Conservation (phyloP, 1,139 yeast species). For the Geotrichum fermentans region DNA sequence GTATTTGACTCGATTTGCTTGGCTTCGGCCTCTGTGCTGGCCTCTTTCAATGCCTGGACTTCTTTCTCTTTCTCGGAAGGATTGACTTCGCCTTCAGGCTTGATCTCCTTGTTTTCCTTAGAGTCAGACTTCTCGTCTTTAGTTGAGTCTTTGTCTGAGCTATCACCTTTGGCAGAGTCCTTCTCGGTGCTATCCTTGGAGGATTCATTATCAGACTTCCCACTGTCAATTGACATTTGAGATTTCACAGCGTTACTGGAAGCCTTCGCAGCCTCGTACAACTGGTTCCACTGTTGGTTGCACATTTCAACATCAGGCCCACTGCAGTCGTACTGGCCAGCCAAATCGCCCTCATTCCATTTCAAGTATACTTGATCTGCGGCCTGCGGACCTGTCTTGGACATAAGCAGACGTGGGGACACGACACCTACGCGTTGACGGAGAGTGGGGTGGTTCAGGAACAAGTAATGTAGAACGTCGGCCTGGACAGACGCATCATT, state of each 20-base stretch:
- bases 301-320: slow-evolving; percentile 2
- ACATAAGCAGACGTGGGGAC: not conserved
- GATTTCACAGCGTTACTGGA: not conserved
- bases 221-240: no score
- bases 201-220: not conserved
- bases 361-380: not conserved
- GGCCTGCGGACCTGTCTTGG: not conserved
- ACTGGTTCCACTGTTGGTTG: not conserved
- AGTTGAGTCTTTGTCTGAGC: not conserved
- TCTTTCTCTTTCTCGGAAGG: not conserved
- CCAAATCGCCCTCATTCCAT: not conserved
- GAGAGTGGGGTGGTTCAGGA: slow-evolving; percentile 6
- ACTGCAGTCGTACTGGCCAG: not conserved
- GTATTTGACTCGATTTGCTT: not conserved
- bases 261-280: not conserved
- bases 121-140: not conserved
- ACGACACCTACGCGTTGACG: not conserved
- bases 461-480: slow-evolving; percentile 10
- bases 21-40: not conserved
- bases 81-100: not conserved
- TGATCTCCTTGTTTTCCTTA: no score
- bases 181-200: not conserved
- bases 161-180: not conserved
- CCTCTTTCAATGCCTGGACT: not conserved
- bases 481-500: slow-evolving; percentile 2